phyloP scores from a whole-genome alignment of 768 basidiomycete genomes.

The Hemileccinum impolitum region DNA sequence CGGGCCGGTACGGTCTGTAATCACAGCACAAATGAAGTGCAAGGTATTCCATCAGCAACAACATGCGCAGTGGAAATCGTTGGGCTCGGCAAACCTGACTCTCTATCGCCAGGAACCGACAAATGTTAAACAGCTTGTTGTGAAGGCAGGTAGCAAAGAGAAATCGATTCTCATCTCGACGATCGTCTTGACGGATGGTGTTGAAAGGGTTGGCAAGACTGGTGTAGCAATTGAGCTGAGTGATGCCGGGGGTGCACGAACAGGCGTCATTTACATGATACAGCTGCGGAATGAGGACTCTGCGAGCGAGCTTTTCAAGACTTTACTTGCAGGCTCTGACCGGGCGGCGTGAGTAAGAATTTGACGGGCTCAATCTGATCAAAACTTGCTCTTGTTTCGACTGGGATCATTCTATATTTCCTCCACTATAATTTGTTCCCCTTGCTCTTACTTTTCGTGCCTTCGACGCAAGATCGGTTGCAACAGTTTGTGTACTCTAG shows the following conservation, averaged over 20 bases:
- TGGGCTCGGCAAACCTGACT: conserved; percentile 84
- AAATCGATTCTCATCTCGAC: conserved; percentile 86
- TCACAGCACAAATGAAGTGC: conserved; percentile 94
- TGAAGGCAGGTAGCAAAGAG: conserved; percentile 77
- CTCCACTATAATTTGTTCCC: not conserved
- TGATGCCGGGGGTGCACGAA: conserved; percentile 77
- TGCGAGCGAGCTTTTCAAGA: conserved; percentile 81
- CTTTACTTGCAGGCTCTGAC: conserved; percentile 84
- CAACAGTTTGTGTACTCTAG: conserved; percentile 1
- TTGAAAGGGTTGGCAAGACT: conserved; percentile 98
- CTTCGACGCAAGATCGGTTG: not conserved
- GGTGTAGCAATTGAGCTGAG: conserved; percentile 96
- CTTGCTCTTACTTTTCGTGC: not conserved
- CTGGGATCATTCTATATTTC: not conserved
- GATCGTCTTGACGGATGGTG: conserved; percentile 92
- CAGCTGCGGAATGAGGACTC: conserved; percentile 88
- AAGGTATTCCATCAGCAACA: conserved; percentile 96
- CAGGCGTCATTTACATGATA: conserved; percentile 96
- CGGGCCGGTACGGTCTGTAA: conserved; percentile 71
- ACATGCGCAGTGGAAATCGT: conserved; percentile 96
- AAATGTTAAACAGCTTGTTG: conserved; percentile 94
- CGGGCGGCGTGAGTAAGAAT: conserved; percentile 38
- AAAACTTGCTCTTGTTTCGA: not conserved
- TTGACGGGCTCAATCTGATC: not conserved
- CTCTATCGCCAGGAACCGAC: conserved; percentile 83